These are phyloP conservation scores for Podospora comata DNA, from an alignment of 495 filamentous ascomycete genomes.

Conservation along the genomic window DNA sequence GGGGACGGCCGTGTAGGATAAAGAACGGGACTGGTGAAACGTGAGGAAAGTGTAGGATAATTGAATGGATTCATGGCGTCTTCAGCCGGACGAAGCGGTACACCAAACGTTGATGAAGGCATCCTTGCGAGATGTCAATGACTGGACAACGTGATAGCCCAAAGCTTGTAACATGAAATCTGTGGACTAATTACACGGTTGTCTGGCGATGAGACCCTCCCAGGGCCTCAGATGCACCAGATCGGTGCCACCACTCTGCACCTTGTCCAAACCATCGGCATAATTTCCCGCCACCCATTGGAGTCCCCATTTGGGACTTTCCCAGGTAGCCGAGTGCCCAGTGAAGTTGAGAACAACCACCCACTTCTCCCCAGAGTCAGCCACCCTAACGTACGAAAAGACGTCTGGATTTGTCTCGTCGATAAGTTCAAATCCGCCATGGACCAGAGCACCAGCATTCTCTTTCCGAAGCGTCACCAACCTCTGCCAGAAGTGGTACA, in stretches of 20 bases:
- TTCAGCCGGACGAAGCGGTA: no score
- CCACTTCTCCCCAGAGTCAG: background rate
- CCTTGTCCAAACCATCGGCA: background rate
- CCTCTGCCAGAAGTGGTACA: slow-evolving; percentile 47
- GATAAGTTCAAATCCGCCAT: slow-evolving; percentile 40
- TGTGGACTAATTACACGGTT: background rate
- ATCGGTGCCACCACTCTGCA: background rate
- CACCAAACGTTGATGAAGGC: no score
- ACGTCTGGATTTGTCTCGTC: background rate
- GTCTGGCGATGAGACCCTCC: background rate
- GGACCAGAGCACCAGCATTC: slow-evolving; percentile 44
- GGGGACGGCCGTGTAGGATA: no score
- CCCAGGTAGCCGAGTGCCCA: background rate
- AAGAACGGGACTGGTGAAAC: no score
- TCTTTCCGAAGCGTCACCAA: slow-evolving; percentile 42
- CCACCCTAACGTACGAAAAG: background rate
- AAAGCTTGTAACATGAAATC: background rate
- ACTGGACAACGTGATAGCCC: background rate
- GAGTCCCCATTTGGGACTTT: background rate
- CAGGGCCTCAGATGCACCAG: background rate
- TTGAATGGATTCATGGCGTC: no score
- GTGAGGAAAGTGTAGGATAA: no score
- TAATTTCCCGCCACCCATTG: background rate
- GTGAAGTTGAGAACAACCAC: background rate
- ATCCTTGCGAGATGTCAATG: no score